phyloP scores from a whole-genome alignment of 208 protist genomes.

The Trichomonas tenax region DNA sequence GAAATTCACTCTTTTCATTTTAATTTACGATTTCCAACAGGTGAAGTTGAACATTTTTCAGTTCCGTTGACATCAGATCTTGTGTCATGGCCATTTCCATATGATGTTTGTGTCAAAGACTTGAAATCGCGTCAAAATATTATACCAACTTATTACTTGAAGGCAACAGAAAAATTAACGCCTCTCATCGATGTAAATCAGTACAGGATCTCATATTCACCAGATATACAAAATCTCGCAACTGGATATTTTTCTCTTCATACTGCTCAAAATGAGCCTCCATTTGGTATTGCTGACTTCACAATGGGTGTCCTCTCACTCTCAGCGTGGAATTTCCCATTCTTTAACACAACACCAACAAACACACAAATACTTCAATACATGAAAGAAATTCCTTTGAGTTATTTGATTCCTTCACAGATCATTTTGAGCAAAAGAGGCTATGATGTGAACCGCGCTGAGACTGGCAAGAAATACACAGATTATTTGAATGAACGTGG shows the following conservation, averaged over 20 bases:
- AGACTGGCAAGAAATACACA: background rate
- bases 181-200: background rate
- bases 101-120: background rate
- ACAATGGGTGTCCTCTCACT: background rate
- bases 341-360: background rate
- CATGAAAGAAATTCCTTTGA: background rate
- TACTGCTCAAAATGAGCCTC: background rate
- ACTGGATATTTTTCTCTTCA: background rate
- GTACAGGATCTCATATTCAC: background rate
- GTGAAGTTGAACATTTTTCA: background rate
- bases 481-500: background rate
- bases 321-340: background rate
- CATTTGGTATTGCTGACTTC: background rate
- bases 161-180: background rate
- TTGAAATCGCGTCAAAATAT: background rate
- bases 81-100: background rate
- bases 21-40: background rate
- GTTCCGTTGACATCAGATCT: background rate
- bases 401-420: background rate
- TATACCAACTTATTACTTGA: background rate
- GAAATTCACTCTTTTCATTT: background rate
- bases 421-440: background rate
- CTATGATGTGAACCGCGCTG: background rate
- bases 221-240: background rate
- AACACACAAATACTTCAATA: background rate